Conservation (phyloP, 371 early-diverging fungal genomes). For the Umbelopsis sp. region DNA sequence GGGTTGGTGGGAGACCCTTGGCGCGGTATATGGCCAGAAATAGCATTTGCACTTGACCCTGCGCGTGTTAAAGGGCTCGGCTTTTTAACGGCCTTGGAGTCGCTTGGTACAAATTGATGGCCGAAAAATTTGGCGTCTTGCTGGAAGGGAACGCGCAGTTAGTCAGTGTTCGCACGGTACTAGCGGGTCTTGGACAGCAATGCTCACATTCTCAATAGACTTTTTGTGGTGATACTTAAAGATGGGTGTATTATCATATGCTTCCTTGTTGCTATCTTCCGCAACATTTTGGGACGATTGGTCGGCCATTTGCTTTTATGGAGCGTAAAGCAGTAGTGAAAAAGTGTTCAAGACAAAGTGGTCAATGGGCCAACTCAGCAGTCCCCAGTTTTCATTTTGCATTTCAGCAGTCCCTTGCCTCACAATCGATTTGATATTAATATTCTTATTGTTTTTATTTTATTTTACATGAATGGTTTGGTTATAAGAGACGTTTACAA, state of each 20-base stretch:
- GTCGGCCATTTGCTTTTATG: background rate
- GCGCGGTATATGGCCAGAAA: conserved; percentile 16
- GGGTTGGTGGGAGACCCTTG: conserved; percentile 21
- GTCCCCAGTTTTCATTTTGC: no score
- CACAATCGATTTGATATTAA: background rate
- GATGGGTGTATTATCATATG: conserved; percentile 11
- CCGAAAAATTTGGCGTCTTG: conserved; percentile 18
- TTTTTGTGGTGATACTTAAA: conserved; percentile 15
- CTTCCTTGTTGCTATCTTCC: background rate
- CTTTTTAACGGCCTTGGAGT: background rate
- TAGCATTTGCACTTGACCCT: conserved; percentile 1
- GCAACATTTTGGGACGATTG: background rate
- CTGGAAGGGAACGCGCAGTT: background rate
- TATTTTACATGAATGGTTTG: background rate
- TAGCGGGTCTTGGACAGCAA: background rate
- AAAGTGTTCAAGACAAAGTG: no score
- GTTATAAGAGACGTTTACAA: conserved; percentile 6
- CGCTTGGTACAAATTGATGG: background rate
- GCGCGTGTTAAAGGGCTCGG: background rate
- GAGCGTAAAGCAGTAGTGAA: background rate
- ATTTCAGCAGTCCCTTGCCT: background rate
- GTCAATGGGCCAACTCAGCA: no score
- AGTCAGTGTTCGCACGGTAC: background rate
- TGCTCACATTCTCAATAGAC: conserved; percentile 12
- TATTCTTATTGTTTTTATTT: background rate